Evolutionary conservation across 768 basidiomycete species (phyloP), one percentile per base, ranked within the genome.

Genomic region (Tylopilus subfusipes): DNA sequence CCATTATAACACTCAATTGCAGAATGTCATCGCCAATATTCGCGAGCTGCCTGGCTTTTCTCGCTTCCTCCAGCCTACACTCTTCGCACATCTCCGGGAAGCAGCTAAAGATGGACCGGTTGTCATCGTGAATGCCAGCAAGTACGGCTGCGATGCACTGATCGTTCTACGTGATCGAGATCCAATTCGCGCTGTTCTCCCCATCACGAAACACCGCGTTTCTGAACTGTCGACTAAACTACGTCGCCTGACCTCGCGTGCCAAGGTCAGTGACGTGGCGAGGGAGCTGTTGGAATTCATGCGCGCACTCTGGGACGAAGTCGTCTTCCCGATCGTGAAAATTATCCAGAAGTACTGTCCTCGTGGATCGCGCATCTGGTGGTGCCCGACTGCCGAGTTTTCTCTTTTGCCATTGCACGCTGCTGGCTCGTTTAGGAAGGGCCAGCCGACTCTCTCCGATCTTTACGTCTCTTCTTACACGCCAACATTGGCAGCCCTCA

Each of bases 31-130:
- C 14, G 14, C 33, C 33, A 14, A 34, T 14, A 34, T 69, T 25
- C 61, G 64, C 21, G 22, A 34, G 13, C 25, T 62, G 5, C 46
- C 50, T 36, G 62, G 63, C 5, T 67, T 72, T 2, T 43, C 42
- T 16, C 42, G 42, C 18, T 43, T 43, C 16, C 42, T 42, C n/a
- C 24, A 25, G 2, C 42, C 25, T 7, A 16, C 25, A 11, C 42
- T 44, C 25, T 44, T 42, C 16, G n/a, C 27, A 18, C 9, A 27
- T 3, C 25, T 44, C 42, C 27, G 18, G 10, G 9, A n/a, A 7
- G 25, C 42, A 27, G 27, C 42, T 27, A 5, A 8, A 9, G 42
- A 18, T 18, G 42, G 22, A 34, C 33, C 33, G 13, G 14, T 34
- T 34, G 33, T 16, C 13, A 34, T 34, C 33, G 33, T 34, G 33